Evolutionary conservation across 305 asterid genomes (phyloP).

Genomic region (Andrographis paniculata): DNA sequence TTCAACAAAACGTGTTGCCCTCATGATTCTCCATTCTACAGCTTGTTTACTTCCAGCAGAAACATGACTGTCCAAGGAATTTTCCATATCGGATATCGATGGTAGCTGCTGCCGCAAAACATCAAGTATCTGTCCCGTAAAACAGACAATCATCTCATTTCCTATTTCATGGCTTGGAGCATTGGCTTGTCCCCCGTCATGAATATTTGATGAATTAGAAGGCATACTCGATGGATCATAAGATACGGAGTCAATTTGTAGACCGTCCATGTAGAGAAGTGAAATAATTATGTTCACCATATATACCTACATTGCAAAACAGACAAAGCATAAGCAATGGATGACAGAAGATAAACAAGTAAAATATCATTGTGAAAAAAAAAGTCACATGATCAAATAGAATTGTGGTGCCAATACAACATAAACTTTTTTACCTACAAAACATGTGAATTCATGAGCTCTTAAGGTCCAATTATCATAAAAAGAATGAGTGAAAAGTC

Average conservation of each 20-base stretch:
- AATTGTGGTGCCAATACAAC: conserved; percentile 10
- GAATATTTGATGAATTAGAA: conserved; percentile 36
- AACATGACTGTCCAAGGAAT: conserved; percentile 35
- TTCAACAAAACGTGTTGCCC: conserved; percentile 70
- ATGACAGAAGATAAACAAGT: not conserved
- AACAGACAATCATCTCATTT: conserved; percentile 68
- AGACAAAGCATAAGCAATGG: conserved; percentile 16
- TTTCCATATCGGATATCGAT: conserved; percentile 56
- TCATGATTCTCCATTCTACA: conserved; percentile 78
- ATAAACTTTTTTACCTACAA: no score
- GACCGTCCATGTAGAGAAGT: conserved; percentile 80
- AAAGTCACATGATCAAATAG: not conserved
- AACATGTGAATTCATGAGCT: no score
- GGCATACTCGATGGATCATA: conserved; percentile 39
- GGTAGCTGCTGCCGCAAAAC: conserved; percentile 78
- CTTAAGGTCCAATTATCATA: no score
- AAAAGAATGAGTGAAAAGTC: no score
- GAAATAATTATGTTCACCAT: conserved; percentile 82
- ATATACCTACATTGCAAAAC: conserved; percentile 61
- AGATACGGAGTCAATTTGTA: conserved; percentile 46
- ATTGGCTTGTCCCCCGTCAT: conserved; percentile 39
- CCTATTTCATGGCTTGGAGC: conserved; percentile 44
- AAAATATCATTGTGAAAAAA: not conserved
- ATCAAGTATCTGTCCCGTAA: conserved; percentile 64
- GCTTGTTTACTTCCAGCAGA: conserved; percentile 78